Conservation (phyloP, 495 filamentous ascomycete genomes). For the Oidiodendron maius region DNA sequence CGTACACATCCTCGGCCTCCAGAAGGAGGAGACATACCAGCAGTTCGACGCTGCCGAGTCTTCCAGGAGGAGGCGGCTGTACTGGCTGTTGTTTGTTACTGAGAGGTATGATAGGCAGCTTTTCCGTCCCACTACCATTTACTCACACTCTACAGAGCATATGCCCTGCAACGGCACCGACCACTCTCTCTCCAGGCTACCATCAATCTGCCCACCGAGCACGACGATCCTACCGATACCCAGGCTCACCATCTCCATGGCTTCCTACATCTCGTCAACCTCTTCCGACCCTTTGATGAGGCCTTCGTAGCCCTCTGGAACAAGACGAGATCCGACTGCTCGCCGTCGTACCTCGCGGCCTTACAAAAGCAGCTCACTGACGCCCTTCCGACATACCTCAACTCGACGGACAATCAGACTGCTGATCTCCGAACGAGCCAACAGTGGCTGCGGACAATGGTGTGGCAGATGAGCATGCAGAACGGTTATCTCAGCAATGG, state of each 20-base stretch:
- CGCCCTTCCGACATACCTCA: conserved; percentile 55
- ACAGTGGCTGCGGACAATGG: conserved; percentile 77
- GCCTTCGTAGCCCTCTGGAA: conserved; percentile 67
- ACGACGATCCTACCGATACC: conserved; percentile 55
- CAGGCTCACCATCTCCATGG: conserved; percentile 44
- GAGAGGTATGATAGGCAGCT: conserved; percentile 48
- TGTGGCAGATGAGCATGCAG: conserved; percentile 61
- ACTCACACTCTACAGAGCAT: conserved; percentile 35
- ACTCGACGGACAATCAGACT: conserved; percentile 60
- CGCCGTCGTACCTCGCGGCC: conserved; percentile 49
- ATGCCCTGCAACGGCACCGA: conserved; percentile 71
- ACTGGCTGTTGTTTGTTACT: conserved; percentile 66
- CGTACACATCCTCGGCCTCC: conserved; percentile 50
- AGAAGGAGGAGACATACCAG: conserved; percentile 54
- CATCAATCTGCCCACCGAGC: conserved; percentile 60
- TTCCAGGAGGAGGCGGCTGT: conserved; percentile 52
- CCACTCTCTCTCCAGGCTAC: conserved; percentile 50
- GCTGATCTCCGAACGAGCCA: conserved; percentile 67
- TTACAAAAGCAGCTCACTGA: conserved; percentile 63
- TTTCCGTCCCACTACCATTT: conserved; percentile 19
- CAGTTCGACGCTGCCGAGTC: conserved; percentile 48
- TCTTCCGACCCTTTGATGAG: conserved; percentile 71
- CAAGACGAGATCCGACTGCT: conserved; percentile 53
- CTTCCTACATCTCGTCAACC: conserved; percentile 59
- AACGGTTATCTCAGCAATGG: conserved; percentile 39